These are phyloP conservation scores for Phoenix roebelenii DNA, from an alignment of 176 grass and related monocot species.

Conservation along the genomic window DNA sequence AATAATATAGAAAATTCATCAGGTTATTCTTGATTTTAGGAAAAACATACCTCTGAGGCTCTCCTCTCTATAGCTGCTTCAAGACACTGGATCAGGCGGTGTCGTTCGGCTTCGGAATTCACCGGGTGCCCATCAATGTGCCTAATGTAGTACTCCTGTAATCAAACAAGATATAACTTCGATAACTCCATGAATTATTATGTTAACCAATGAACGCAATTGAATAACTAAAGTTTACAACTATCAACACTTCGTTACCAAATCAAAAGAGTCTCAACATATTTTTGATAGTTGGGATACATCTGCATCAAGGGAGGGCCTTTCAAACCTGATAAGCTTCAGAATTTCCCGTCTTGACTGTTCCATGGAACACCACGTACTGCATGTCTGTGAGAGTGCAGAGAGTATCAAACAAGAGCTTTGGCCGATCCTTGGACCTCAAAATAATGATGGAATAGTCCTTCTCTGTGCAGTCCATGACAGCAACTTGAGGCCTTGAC, in stretches of 20 bases:
- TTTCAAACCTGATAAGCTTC: constrained; percentile 17
- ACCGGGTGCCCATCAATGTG: constrained; percentile 4
- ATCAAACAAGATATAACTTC: background rate
- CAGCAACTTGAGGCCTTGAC: background rate
- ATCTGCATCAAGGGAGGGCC: too few relatives aligned
- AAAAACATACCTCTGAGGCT: constrained; percentile 8
- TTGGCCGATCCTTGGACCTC: constrained; percentile 15
- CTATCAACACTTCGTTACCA: too few relatives aligned
- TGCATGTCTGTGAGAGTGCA: constrained; percentile 18
- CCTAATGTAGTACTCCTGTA: constrained; percentile 19
- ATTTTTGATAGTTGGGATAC: too few relatives aligned
- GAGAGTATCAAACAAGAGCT: constrained; percentile 12
- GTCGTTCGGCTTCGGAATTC: constrained; percentile 7
- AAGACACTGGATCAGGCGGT: constrained; percentile 6
- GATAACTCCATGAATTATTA: too few relatives aligned
- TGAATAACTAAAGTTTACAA: too few relatives aligned
- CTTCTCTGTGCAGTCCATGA: constrained; percentile 10
- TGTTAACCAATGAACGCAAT: too few relatives aligned
- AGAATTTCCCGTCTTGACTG: background rate
- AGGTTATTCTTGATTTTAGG: background rate
- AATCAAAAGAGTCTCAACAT: too few relatives aligned
- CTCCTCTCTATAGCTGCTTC: constrained; percentile 15
- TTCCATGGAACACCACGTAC: constrained; percentile 19
- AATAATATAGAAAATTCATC: background rate
- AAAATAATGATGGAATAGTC: constrained; percentile 10